Base-by-base conservation (phyloP, 257 asterid species). In the Galeopsis tetrahit region DNA sequence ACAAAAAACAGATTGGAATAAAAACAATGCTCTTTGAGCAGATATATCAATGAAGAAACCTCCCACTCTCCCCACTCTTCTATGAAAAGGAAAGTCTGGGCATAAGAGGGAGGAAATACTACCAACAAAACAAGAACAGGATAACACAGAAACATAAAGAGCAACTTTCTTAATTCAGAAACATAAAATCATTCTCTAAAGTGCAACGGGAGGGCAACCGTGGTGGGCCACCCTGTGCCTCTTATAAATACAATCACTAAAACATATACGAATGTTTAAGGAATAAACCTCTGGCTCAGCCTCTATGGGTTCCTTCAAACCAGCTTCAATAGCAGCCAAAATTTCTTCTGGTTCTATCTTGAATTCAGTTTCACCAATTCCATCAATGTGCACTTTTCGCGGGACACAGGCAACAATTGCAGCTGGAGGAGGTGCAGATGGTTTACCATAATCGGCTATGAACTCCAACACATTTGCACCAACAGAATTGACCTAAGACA, bases 361-460 rank as follows among this genome's bases (percentile, higher is more conserved):
- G 77, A 95, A 95, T 68, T 90, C 97, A 28, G 88, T 85, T 82
- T 95, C 99, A 73, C 96, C 97, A 71, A 85, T 40, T 66, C 90
- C 99, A 82, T 95, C 98, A 6, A 90, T 73, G 46, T 95, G 96
- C 69, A 83, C 91, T 81, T 83, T 90, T 82, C 66, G 84, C 3
- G 98, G 99, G 69, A 95, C 90, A 79, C 99, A 95, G 42, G 96
- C 98, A 83, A 95, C 99, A 81, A 95, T 88, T 73, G 99, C 99
- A 63, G 98, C 96, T 66, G 99, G 98, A 71, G 75, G 87, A 2
- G 96, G 98, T 55, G 99, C 96, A 73, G 96, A 82, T 73, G 96
- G 89, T 79, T 87, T 90, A 75, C 99, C 98, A 73, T 79, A 92
- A 83, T 95, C 99, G 42, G 99, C 89, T 66, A 90, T 82, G 84